These are phyloP conservation scores for Andrographis paniculata DNA, from an alignment of 305 asterid genomes.

Conservation along the genomic window DNA sequence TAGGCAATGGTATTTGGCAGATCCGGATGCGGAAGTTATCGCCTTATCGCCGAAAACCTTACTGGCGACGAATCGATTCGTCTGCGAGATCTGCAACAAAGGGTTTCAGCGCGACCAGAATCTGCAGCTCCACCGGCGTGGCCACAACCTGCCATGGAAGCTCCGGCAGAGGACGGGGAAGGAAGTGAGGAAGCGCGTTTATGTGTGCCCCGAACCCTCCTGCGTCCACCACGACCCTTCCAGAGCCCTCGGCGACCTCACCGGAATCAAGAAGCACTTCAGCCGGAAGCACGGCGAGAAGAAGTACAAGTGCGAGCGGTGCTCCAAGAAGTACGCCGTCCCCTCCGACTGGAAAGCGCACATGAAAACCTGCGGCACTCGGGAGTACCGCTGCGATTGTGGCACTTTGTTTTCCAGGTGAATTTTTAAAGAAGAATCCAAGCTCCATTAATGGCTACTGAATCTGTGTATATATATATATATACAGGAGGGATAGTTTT, in stretches of 20 bases:
- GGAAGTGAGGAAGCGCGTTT: conserved; percentile 43
- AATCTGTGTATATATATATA: too few relatives aligned
- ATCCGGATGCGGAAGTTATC: conserved; percentile 67
- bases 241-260: conserved; percentile 59
- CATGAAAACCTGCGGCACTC: conserved; percentile 62
- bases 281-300: conserved; percentile 66
- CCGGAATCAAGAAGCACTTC: conserved; percentile 63
- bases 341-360: conserved; percentile 70
- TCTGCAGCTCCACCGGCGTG: conserved; percentile 57
- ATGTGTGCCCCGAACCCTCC: conserved; percentile 45
- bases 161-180: conserved; percentile 43
- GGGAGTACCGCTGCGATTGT: conserved; percentile 62
- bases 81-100: conserved; percentile 65
- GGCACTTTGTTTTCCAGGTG: conserved; percentile 69
- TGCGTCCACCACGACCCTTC: conserved; percentile 59
- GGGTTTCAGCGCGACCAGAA: conserved; percentile 75
- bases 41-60: conserved; percentile 51
- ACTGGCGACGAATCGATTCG: conserved; percentile 51
- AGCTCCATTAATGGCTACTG: too few relatives aligned
- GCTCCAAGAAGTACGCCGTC: conserved; percentile 59
- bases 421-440: too few relatives aligned
- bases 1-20: conserved; percentile 29
- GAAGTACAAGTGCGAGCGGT: conserved; percentile 53
- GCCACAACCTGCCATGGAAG: conserved; percentile 71
- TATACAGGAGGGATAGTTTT: conserved; percentile 78